phyloP scores from a whole-genome alignment of 306 rosid species.

The Vicia sativa region DNA sequence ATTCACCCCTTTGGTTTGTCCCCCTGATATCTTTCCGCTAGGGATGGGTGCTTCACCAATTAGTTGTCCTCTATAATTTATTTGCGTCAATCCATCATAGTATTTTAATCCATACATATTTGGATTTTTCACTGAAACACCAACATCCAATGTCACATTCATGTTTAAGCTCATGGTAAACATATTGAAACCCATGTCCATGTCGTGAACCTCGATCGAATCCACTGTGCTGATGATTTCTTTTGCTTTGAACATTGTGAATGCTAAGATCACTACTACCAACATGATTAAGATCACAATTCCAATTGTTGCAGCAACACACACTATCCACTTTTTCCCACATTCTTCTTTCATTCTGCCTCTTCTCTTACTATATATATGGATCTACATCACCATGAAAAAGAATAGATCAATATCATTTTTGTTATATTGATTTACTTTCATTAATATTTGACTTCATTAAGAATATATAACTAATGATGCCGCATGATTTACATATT shows the following conservation, averaged over 20 bases:
- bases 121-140: constrained; percentile 51
- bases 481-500: not conserved
- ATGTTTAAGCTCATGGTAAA: constrained; percentile 26
- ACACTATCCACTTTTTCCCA: constrained; percentile 32
- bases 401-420: constrained; percentile 8
- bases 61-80: constrained; percentile 59
- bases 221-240: constrained; percentile 34
- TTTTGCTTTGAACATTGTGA: constrained; percentile 60
- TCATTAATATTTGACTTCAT: not conserved
- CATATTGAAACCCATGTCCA: constrained; percentile 35
- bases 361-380: not conserved
- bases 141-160: constrained; percentile 52
- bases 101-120: constrained; percentile 58
- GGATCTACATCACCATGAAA: constrained; percentile 34
- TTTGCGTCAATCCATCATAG: constrained; percentile 39
- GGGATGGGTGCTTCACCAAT: constrained; percentile 62
- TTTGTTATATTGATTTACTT: not conserved
- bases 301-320: constrained; percentile 33
- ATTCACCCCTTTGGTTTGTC: constrained; percentile 43
- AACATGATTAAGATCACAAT: constrained; percentile 9
- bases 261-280: constrained; percentile 41
- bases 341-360: constrained; percentile 24
- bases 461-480: not conserved
- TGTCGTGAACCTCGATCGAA: constrained; percentile 38
- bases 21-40: constrained; percentile 40